Percentiles rank a stretch among this genome's conserved stretches.
phyloP scores from a whole-genome alignment of 2,329 filamentous ascomycete species.

The Botrytis paeoniae region DNA sequence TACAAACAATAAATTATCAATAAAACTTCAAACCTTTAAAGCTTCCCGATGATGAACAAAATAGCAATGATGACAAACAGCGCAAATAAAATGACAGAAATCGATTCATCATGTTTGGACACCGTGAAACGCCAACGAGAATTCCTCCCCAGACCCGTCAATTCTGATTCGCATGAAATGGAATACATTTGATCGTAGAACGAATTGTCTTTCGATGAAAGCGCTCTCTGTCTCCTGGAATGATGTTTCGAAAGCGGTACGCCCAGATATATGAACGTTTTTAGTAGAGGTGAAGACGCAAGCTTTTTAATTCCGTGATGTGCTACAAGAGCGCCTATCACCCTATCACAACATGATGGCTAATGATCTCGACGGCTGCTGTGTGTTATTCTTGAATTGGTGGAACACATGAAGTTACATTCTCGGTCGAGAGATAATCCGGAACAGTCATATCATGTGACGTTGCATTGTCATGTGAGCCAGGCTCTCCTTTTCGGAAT shows the following conservation, averaged over 20 bases:
- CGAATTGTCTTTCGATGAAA: too few species aligned
- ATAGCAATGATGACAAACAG: not conserved
- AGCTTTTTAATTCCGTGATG: not conserved
- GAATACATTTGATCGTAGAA: not conserved
- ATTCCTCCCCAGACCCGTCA: not conserved
- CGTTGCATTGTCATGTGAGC: not conserved
- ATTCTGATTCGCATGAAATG: not conserved
- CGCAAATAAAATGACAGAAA: not conserved
- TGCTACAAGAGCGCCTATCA: not conserved
- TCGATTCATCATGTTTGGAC: not conserved
- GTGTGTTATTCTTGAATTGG: not conserved
- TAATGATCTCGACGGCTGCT: not conserved
- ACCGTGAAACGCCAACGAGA: not conserved
- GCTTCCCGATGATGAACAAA: not conserved
- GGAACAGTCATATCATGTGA: not conserved
- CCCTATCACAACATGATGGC: not conserved
- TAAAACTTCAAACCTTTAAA: not conserved
- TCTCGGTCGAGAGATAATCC: constrained; percentile 8
- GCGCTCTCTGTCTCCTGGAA: not conserved
- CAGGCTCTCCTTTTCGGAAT: not conserved
- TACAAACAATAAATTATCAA: not conserved
- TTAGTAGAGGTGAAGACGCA: not conserved
- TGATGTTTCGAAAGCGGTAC: not conserved
- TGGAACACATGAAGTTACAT: not conserved
- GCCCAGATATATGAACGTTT: not conserved